phyloP scores from a whole-genome alignment of 2,329 filamentous ascomycete species.

The Colletotrichum liriopes region DNA sequence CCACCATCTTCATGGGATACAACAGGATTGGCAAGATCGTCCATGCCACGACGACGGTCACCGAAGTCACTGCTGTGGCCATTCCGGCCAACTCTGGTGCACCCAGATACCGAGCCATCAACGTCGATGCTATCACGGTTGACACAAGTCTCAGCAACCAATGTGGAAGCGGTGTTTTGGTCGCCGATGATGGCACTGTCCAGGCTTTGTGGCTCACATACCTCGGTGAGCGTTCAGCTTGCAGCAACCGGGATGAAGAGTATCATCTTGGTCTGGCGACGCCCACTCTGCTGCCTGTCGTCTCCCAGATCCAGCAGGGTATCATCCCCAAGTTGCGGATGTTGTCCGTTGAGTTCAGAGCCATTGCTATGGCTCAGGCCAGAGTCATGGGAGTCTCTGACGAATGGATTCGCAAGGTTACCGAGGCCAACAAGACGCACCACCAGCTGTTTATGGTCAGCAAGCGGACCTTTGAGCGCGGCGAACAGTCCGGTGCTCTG shows the following conservation, averaged over 20 bases:
- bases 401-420: constrained; percentile 94
- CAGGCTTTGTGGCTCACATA: constrained; percentile 98
- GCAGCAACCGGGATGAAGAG: constrained; percentile 90
- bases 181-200: constrained; percentile 91
- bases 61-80: constrained; percentile 96
- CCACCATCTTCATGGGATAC: constrained; percentile 98
- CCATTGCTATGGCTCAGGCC: constrained; percentile 96
- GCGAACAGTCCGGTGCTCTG: constrained; percentile 69
- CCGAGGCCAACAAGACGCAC: constrained; percentile 88
- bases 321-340: constrained; percentile 87
- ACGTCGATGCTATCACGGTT: constrained; percentile 96
- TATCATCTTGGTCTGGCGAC: constrained; percentile 95
- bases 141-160: constrained; percentile 93
- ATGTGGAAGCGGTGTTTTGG: constrained; percentile 93
- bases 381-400: constrained; percentile 97
- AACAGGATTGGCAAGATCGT: constrained; percentile 96
- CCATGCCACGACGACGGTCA: constrained; percentile 93
- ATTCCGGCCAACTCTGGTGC: constrained; percentile 95
- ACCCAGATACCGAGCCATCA: constrained; percentile 93
- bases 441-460: constrained; percentile 99
- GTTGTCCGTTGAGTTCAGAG: constrained; percentile 92
- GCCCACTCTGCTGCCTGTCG: constrained; percentile 89
- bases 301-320: constrained; percentile 87
- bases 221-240: constrained; percentile 87
- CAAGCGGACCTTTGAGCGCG: constrained; percentile 82